Base-by-base conservation (phyloP, 2,329 filamentous ascomycete species). In the Trichoderma sp. region DNA sequence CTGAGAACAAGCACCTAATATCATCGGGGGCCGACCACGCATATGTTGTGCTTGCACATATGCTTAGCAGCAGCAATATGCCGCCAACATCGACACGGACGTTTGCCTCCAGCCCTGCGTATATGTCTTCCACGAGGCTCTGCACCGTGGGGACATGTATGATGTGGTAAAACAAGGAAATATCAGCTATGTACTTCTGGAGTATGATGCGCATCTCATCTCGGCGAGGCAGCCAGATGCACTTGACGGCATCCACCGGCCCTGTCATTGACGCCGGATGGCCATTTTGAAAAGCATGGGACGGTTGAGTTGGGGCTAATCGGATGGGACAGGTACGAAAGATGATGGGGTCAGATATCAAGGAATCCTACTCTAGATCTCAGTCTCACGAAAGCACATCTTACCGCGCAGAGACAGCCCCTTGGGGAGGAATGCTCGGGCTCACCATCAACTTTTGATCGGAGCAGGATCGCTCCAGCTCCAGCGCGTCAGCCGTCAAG, bases 251-350 rank as follows among this genome's bases (percentile, higher is more conserved):
- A 55, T 80, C 77, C 20, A 76, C 71, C 1, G 75, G 75, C 2
- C 77, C 74, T 15, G 75, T 73, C 0, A 74, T 71, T 0, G 75
- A 75, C 8, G 75, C 73, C 1, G 75, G 67, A 13, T 61, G 73
- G n/a, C 76, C 73, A 36, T 75, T 76, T 64, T 79, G 78, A 39
- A 80, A 76, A n/a, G 80, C 62, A 59, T 79, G 80, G 7, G 75
- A 76, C n/a, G 79, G 79, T 23, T 79, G 78, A 15, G 77, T 78
- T 20, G 75, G 75, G 63, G 80, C 79, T 36, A 79, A 74, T 36
- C 76, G 77, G 17, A 81, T 77, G 36, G 79, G 79, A 71, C 79
- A 81, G 28, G 76, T 75, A 36, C 79, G 78, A 66, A 81, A 81
- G 17, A 75, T 74, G 58, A 81, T 75, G 36, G 76, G 76, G 53